Conservation (phyloP, 75 land plant species). For the Pinus tabuliformis region DNA sequence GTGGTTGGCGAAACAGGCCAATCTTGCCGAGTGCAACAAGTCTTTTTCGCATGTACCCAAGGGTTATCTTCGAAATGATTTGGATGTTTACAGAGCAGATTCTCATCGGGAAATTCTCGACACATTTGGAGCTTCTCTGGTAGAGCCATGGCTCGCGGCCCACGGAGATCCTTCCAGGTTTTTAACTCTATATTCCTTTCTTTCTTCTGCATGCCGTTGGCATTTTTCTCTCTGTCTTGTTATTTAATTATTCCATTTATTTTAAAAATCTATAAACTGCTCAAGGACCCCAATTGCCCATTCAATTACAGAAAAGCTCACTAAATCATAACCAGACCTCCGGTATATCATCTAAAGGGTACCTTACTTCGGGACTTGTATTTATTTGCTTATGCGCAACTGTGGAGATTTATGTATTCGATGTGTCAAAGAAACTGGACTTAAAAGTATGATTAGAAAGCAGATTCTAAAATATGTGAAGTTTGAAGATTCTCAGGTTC, state of each 20-base stretch:
- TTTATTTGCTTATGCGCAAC: not conserved
- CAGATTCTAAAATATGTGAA: too few relatives aligned
- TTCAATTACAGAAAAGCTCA: not conserved
- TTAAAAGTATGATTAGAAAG: too few relatives aligned
- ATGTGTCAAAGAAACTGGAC: not conserved
- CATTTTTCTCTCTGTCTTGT: not conserved
- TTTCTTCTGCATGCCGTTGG: not conserved
- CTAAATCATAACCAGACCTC: not conserved
- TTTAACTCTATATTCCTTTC: not conserved
- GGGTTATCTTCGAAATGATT: slow-evolving; percentile 21
- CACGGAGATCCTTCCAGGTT: slow-evolving; percentile 94
- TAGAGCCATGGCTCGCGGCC: slow-evolving; percentile 96
- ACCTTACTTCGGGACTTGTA: not conserved
- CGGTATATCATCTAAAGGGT: not conserved
- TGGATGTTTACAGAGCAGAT: slow-evolving; percentile 24
- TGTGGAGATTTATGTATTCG: not conserved
- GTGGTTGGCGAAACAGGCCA: slow-evolving; percentile 93
- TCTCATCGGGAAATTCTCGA: slow-evolving; percentile 50
- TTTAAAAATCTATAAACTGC: not conserved
- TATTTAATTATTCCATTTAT: not conserved
- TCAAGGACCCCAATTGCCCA: not conserved
- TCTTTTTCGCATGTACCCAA: slow-evolving; percentile 37
- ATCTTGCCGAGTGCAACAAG: slow-evolving; percentile 80
- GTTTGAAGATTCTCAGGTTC: too few relatives aligned
- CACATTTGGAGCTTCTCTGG: slow-evolving; percentile 68